Percentiles rank a stretch among this genome's conserved stretches.
These are phyloP conservation scores for Candida dajiaensis DNA, from an alignment of 805 yeast genomes.

Conservation along the genomic window DNA sequence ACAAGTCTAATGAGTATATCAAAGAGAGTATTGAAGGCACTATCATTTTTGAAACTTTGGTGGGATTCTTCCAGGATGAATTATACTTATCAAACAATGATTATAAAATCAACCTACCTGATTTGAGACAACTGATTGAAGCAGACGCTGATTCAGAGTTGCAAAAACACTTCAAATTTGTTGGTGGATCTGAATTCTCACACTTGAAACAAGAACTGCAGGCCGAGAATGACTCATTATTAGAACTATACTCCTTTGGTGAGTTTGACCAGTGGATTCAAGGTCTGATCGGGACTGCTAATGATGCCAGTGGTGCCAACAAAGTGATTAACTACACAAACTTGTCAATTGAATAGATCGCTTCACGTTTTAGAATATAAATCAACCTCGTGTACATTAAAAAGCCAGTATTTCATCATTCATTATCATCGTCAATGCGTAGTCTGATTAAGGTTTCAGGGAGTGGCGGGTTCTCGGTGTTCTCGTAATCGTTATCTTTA, in stretches of 20 bases:
- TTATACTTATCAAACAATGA: conserved; percentile 23
- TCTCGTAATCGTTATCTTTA: conserved; percentile 25
- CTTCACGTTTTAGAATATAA: neutral
- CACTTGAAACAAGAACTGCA: conserved; percentile 19
- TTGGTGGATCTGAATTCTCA: conserved; percentile 19
- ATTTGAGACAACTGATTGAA: conserved; percentile 9
- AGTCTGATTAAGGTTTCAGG: conserved; percentile 67
- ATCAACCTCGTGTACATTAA: neutral
- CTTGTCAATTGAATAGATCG: conserved; percentile 24
- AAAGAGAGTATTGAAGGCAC: conserved; percentile 36
- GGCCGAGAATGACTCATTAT: conserved; percentile 19
- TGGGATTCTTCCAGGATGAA: conserved; percentile 28
- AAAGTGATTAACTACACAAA: conserved; percentile 33
- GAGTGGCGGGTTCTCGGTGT: conserved; percentile 35
- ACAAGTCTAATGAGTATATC: conserved; percentile 36
- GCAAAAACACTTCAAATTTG: conserved; percentile 18
- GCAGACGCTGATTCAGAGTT: conserved; percentile 15
- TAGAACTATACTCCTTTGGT: conserved; percentile 6
- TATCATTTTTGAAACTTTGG: conserved; percentile 40
- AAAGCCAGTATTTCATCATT: neutral
- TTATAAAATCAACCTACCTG: conserved; percentile 27
- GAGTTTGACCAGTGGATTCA: conserved; percentile 26
- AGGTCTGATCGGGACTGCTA: conserved; percentile 32
- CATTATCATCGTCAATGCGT: conserved; percentile 37
- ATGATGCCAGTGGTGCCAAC: conserved; percentile 28